A percentile compares a stretch with the other conserved stretches of the same genome.
Conservation (phyloP, 176 grass and related monocot genomes). For the Lolium rigidum region DNA sequence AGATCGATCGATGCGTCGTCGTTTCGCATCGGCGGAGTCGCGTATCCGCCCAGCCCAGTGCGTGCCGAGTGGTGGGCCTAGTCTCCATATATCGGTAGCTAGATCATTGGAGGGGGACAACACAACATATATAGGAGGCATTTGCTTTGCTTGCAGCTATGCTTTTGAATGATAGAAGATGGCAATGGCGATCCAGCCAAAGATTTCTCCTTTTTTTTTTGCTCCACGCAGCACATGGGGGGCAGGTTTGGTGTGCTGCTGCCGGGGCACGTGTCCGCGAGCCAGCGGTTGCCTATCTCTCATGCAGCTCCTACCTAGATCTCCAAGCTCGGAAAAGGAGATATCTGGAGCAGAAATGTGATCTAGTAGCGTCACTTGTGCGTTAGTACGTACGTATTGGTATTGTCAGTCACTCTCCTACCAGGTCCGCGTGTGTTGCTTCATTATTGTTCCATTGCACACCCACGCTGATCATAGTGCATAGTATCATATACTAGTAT, state of each 20-base stretch:
- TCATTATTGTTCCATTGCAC: too few relatives aligned
- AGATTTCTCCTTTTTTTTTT: not conserved
- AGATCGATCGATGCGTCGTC: not conserved
- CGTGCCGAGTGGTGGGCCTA: not conserved
- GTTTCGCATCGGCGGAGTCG: not conserved
- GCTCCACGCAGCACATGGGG: not conserved
- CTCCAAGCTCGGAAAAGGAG: too few relatives aligned
- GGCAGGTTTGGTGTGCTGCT: not conserved
- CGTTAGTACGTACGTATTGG: too few relatives aligned
- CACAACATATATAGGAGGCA: not conserved
- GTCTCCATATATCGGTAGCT: not conserved
- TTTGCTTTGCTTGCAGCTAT: not conserved
- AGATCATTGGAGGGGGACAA: too few relatives aligned
- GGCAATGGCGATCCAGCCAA: not conserved
- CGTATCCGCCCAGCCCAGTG: not conserved
- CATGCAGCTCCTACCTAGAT: not conserved
- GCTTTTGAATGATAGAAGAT: not conserved
- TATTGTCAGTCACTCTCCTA: too few relatives aligned
- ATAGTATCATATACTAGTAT: too few relatives aligned
- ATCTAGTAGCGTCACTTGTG: too few relatives aligned
- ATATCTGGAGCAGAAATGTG: too few relatives aligned
- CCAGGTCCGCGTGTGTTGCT: too few relatives aligned
- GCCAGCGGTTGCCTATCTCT: not conserved
- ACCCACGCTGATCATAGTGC: too few relatives aligned
- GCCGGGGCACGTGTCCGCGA: constrained; percentile 3